These are phyloP conservation scores for Aspergillus olivimuriae DNA, from an alignment of 495 filamentous ascomycete species.

Conservation along the genomic window DNA sequence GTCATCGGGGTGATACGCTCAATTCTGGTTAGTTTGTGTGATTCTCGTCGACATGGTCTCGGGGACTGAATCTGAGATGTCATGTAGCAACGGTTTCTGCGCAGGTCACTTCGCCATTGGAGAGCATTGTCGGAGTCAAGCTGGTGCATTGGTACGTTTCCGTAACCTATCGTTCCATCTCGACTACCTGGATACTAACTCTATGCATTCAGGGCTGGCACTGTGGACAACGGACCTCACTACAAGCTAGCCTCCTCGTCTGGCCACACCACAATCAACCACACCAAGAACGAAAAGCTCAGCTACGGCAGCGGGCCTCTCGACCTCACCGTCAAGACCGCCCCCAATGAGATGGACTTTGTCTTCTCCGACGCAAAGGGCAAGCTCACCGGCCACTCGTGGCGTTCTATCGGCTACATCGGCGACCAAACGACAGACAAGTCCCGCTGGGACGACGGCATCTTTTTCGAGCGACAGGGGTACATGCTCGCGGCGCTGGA, in stretches of 20 bases:
- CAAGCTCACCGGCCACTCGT: conserved; percentile 52
- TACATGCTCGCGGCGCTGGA: conserved; percentile 59
- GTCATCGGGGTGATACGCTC: conserved; percentile 49
- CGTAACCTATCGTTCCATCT: neutral
- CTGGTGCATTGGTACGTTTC: conserved; percentile 53
- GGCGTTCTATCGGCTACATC: conserved; percentile 52
- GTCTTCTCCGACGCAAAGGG: conserved; percentile 44
- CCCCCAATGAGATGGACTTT: conserved; percentile 51
- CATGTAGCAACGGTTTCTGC: conserved; percentile 23
- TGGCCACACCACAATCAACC: conserved; percentile 40
- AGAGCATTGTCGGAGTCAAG: conserved; percentile 57
- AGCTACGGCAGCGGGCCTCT: conserved; percentile 50
- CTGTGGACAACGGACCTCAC: conserved; percentile 50
- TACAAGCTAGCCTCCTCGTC: conserved; percentile 52
- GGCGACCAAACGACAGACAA: conserved; percentile 46
- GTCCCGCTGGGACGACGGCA: conserved; percentile 42
- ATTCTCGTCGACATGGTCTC: neutral
- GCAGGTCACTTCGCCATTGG: conserved; percentile 44
- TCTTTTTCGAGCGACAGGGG: conserved; percentile 50
- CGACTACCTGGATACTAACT: neutral
- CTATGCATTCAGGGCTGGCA: conserved; percentile 26
- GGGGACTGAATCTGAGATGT: neutral
- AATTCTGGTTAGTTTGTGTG: conserved; percentile 41
- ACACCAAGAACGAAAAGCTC: conserved; percentile 38
- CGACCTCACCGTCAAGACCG: conserved; percentile 44